These are phyloP conservation scores for Cyberlindnera meyerae DNA, from an alignment of 805 yeast genomes.

Conservation along the genomic window DNA sequence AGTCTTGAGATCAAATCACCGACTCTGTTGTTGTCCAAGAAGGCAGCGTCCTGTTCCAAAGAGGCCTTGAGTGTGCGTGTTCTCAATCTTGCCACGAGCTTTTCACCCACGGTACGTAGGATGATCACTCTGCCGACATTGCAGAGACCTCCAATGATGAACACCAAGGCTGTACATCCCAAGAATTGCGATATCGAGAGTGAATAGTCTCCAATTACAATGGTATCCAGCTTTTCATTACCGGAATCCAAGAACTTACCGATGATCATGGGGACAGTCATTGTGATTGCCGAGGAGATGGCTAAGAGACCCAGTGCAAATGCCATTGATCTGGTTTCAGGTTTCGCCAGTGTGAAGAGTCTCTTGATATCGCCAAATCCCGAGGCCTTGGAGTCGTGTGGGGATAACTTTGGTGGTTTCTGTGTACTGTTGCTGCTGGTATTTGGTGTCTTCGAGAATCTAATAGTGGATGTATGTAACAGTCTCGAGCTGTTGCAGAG, in stretches of 20 bases:
- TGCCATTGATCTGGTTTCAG: slow-evolving; percentile 50
- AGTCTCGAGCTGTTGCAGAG: too few relatives aligned
- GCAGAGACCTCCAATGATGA: slow-evolving; percentile 69
- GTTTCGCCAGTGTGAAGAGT: slow-evolving; percentile 49
- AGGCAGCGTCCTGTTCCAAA: slow-evolving; percentile 80
- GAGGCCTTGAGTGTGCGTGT: slow-evolving; percentile 72
- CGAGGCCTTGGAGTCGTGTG: slow-evolving; percentile 31
- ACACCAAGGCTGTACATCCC: slow-evolving; percentile 52
- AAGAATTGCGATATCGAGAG: slow-evolving; percentile 62
- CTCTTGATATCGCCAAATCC: slow-evolving; percentile 35
- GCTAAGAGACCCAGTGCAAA: slow-evolving; percentile 62
- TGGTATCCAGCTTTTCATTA: slow-evolving; percentile 25
- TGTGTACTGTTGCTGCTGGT: not conserved
- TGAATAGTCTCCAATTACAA: slow-evolving; percentile 43
- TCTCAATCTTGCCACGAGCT: slow-evolving; percentile 78
- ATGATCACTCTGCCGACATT: slow-evolving; percentile 77
- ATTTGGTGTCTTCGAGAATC: too few relatives aligned
- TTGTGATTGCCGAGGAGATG: slow-evolving; percentile 70
- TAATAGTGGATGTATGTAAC: too few relatives aligned
- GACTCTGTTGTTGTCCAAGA: slow-evolving; percentile 82
- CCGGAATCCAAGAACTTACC: slow-evolving; percentile 76
- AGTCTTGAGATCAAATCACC: slow-evolving; percentile 90
- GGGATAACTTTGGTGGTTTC: slow-evolving; percentile 23
- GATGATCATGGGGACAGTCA: slow-evolving; percentile 76
- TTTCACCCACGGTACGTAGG: slow-evolving; percentile 77